These are phyloP conservation scores for Aspergillus tanneri DNA, from an alignment of 2,329 filamentous ascomycete species.

Conservation along the genomic window DNA sequence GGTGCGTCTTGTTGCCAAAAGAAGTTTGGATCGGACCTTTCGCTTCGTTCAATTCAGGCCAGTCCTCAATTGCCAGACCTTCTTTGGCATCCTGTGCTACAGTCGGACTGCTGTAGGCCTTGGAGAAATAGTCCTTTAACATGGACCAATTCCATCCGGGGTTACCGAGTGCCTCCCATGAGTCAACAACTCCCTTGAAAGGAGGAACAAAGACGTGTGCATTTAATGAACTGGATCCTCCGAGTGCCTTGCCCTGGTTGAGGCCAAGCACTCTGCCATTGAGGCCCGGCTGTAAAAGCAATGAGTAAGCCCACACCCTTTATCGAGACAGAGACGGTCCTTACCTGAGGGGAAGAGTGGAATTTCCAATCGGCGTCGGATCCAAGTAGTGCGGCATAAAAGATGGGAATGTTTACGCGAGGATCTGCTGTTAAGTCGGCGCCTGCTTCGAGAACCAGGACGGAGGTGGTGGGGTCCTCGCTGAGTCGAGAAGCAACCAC, in stretches of 20 bases:
- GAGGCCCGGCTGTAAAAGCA: conserved; percentile 3
- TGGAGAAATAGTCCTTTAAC: conserved; percentile 4
- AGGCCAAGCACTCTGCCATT: conserved; percentile 11
- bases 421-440: conserved; percentile 10
- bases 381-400: conserved; percentile 7
- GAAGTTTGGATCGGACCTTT: conserved; percentile 8
- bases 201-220: conserved; percentile 13
- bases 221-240: conserved; percentile 12
- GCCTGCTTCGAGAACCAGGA: conserved; percentile 10
- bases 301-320: not conserved
- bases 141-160: conserved; percentile 8
- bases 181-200: conserved; percentile 5
- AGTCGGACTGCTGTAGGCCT: conserved; percentile 5
- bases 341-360: conserved; percentile 5
- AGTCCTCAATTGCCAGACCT: conserved; percentile 6
- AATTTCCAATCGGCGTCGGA: conserved; percentile 10
- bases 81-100: conserved; percentile 4
- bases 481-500: conserved; percentile 10
- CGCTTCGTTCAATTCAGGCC: conserved; percentile 5
- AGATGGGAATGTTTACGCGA: conserved; percentile 9
- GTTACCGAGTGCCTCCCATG: conserved; percentile 8
- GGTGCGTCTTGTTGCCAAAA: conserved; percentile 4
- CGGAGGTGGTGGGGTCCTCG: conserved; percentile 8
- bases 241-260: conserved; percentile 11
- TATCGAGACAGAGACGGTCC: not conserved